Conservation (phyloP, 305 asterid species). For the Ajuga reptans region DNA sequence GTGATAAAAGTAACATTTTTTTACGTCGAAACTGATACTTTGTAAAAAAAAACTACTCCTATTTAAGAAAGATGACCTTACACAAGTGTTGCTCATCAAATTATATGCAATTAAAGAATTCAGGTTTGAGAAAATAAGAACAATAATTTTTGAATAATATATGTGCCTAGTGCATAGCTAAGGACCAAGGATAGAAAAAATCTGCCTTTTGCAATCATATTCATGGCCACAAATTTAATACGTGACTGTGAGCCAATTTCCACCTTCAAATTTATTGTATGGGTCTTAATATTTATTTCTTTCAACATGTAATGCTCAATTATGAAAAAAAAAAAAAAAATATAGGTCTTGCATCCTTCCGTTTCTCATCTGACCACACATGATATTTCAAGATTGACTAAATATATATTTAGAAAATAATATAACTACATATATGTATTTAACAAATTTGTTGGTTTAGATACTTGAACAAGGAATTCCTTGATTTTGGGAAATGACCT, state of each 20-base stretch:
- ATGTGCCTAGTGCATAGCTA: not conserved
- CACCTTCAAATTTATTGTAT: not conserved
- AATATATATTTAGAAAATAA: too few relatives aligned
- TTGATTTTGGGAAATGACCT: too few relatives aligned
- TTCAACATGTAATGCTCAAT: constrained; percentile 15
- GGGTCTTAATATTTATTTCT: constrained; percentile 19
- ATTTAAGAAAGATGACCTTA: too few relatives aligned
- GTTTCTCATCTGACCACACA: constrained; percentile 25
- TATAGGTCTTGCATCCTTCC: not conserved
- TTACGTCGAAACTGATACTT: not conserved
- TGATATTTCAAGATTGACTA: too few relatives aligned
- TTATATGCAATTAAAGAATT: not conserved
- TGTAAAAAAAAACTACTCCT: too few relatives aligned
- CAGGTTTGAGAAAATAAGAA: not conserved
- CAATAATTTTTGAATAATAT: not conserved
- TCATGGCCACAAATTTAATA: constrained; percentile 15
- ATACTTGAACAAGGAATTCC: too few relatives aligned
- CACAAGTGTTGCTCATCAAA: not conserved
- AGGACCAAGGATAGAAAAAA: not conserved
- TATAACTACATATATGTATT: too few relatives aligned
- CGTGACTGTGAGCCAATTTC: not conserved
- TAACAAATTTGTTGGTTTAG: not conserved
- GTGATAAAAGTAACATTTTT: too few relatives aligned
- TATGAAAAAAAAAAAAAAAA: too few relatives aligned
- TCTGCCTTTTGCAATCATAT: constrained; percentile 2